A percentile compares a stretch with the other conserved stretches of the same genome.
Conservation (phyloP, 371 early-diverging fungal genomes). For the Mortierella sp. region DNA sequence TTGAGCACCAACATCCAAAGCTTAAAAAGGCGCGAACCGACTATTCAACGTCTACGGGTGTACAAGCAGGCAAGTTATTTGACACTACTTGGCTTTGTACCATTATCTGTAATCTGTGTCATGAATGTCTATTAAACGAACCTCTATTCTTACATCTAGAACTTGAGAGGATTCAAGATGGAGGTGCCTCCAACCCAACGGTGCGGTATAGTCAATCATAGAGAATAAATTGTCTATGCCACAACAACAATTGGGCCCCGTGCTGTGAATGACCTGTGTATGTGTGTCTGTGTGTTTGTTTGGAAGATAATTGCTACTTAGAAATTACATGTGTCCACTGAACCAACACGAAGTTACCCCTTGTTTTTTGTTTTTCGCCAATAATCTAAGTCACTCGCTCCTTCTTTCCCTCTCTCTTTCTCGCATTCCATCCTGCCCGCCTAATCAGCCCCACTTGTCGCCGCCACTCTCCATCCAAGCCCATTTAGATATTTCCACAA, state of each 20-base stretch:
- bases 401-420: not conserved
- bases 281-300: not conserved
- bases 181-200: conserved; percentile 54
- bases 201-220: conserved; percentile 48
- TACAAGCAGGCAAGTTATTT: conserved; percentile 41
- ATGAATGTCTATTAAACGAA: not conserved
- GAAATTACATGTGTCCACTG: not conserved
- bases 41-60: conserved; percentile 34
- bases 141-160: conserved; percentile 15
- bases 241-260: conserved; percentile 1
- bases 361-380: not conserved
- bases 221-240: not conserved
- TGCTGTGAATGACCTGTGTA: not conserved
- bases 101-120: not conserved
- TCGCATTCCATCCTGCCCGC: conserved; percentile 3
- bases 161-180: conserved; percentile 50
- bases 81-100: not conserved
- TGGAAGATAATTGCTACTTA: no score
- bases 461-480: not conserved
- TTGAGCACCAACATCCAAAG: conserved; percentile 39
- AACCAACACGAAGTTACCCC: not conserved
- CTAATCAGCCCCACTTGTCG: not conserved
- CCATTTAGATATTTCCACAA: not conserved
- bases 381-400: not conserved
- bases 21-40: conserved; percentile 39